Evolutionary conservation across 768 basidiomycete species (phyloP), one percentile per base, ranked within the genome.

Genomic region (Rhizopogon sp.): DNA sequence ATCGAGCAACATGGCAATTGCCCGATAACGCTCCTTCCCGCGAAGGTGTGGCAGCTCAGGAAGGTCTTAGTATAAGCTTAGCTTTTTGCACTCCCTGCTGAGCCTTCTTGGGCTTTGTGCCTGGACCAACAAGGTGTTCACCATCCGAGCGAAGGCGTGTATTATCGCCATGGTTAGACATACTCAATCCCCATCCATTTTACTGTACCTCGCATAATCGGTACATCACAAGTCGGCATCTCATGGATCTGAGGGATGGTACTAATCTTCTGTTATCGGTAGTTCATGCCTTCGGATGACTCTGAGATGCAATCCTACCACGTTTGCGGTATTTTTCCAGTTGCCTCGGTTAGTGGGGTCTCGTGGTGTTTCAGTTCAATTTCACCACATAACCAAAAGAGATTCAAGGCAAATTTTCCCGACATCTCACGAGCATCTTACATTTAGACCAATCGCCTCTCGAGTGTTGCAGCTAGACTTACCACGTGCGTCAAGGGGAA

Each of bases 1-100:
- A 84, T 95, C 37, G 84, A 89, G 70, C 82, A 81, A 65, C 74
- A 85, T 56, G 84, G 85, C 40, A 81, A 74, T 69, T 98, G 94
- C 74, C 94, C 94, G 56, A 84, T 98, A 61, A 96, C 94, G 54
- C 79, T 94, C 47, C 70, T 90, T 52, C 85, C 85, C 3, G 78
- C 85, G 20, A 79, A 79, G 56, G 79, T 81, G 58, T 93, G 91
- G 84, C 88, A 94, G 68, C 69, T 97, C 70, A 77, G 93, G 66
- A 93, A 95, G 68, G 88, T 97, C 13, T 69, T 96, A 66, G 79
- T 91, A 52, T 94, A 74, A 76, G 54, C 61, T 54, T n/a, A 5
- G 54, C n/a, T 44, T 25, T 22, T 31, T 33, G 41, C 46, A n/a
- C 20, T 51, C 43, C 29, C 51, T 60, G 2, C 31, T n/a, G 5